Evolutionary conservation across 768 basidiomycete species (phyloP).

Genomic region (Dictyophora rubrovolvata): DNA sequence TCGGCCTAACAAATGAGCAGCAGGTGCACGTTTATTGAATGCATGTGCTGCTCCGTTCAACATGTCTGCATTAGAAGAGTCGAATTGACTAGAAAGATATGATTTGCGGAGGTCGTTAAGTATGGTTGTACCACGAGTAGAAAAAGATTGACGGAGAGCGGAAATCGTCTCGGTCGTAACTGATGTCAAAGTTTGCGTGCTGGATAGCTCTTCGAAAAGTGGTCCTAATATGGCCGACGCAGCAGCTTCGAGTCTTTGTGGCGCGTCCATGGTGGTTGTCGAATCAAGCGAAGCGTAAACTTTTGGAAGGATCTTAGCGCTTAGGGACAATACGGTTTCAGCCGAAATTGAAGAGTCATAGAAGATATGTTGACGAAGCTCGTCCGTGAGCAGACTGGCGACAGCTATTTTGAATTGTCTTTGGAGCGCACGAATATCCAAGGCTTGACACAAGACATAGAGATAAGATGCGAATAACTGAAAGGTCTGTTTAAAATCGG

Average conservation of each 20-base stretch:
- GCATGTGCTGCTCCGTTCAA: not conserved
- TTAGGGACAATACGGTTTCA: conserved; percentile 20
- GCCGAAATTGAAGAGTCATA: conserved; percentile 24
- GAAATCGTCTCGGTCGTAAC: conserved; percentile 26
- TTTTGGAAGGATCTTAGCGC: conserved; percentile 11
- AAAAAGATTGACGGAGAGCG: conserved; percentile 43
- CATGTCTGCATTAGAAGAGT: not conserved
- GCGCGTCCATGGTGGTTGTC: conserved; percentile 64
- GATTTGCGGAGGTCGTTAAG: conserved; percentile 24
- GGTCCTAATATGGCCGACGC: conserved; percentile 51
- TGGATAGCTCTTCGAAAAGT: conserved; percentile 29
- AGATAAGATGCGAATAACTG: conserved; percentile 60
- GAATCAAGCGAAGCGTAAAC: conserved; percentile 49
- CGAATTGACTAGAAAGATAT: not conserved
- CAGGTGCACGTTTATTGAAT: conserved; percentile 37
- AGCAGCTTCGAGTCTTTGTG: conserved; percentile 58
- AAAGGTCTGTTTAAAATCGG: not conserved
- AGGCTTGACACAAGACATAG: conserved; percentile 73
- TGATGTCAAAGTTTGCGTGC: conserved; percentile 37
- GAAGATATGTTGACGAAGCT: conserved; percentile 36
- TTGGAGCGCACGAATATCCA: conserved; percentile 74
- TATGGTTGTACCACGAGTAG: conserved; percentile 34
- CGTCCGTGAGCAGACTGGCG: conserved; percentile 36
- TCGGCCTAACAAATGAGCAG: conserved; percentile 53
- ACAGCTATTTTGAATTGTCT: conserved; percentile 48